Base-by-base conservation (phyloP, 73 alveolate species). In the Paramecium sonneborni region DNA sequence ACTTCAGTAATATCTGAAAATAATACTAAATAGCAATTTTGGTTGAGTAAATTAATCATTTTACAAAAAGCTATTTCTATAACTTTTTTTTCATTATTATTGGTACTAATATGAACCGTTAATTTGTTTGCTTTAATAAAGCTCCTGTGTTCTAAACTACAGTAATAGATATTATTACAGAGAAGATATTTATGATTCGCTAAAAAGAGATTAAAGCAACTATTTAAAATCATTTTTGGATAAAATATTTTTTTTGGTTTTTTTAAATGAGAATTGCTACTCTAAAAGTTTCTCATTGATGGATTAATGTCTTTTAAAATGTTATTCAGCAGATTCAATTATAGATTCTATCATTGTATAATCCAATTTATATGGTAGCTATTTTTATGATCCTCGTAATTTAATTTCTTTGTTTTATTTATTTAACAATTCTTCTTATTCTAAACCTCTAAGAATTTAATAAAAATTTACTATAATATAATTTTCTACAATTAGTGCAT, bases 61-160 rank as follows among this genome's bases (percentile, higher is more conserved):
- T 72, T 72, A 72, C 58, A 72, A 20, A 72, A 72, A 0, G 38
- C 2, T 35, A 72, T 15, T 72, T 34, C 52, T 0, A 72, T 35
- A 9, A 32, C 32, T n/a, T n/a, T n/a, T 72, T 72, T 34, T 0
- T 72, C 86, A 34, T 23, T 21, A 14, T 72, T 34, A 38, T 38
- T 72, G 12, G 24, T 30, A 24, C 44, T 62, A 5, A 26, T 23
- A 62, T 62, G 5, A 62, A 72, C 57, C 32, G 38, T 72, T 37
- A 72, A 37, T 72, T 72, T 72, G 26, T 72, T 72, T 10, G 44
- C 18, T 72, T 72, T 72, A 28, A 72, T 21, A 38, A 20, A 72
- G 12, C 35, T 72, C 57, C 44, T 72, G 6, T 72, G 57, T 72
- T 72, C 86, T 72, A 72, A 72, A 62, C 84, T 62, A 62, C 21